Evolutionary conservation across 2,329 filamentous ascomycete genomes (phyloP).

Genomic region (Alternaria conjuncta): DNA sequence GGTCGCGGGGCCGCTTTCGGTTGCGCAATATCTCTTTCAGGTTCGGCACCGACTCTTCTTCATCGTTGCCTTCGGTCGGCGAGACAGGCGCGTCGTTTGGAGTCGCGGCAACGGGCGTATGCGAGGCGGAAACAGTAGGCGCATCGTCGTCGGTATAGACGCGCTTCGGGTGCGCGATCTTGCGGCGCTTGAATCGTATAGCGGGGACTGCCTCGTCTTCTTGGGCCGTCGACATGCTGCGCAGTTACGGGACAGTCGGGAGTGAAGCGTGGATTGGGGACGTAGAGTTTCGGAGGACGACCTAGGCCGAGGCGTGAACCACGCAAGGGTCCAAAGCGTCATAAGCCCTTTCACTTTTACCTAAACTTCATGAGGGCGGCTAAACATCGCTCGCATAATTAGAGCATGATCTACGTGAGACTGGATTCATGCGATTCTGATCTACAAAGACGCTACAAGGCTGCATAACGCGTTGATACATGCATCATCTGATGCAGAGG

Average conservation of each 20-base stretch:
- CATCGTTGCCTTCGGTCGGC: constrained; percentile 11
- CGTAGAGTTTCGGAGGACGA: neutral
- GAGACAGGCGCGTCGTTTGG: constrained; percentile 13
- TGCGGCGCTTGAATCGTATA: constrained; percentile 44
- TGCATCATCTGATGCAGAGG: constrained; percentile 3
- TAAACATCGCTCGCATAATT: neutral
- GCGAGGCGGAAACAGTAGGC: neutral
- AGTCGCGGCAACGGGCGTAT: constrained; percentile 14
- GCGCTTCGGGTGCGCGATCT: constrained; percentile 34
- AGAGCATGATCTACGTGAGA: neutral
- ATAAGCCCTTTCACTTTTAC: neutral
- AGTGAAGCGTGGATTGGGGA: neutral
- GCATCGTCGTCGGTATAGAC: constrained; percentile 21
- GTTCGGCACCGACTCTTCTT: constrained; percentile 30
- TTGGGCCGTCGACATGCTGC: constrained; percentile 22
- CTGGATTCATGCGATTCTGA: neutral
- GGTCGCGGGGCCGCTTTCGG: constrained; percentile 38
- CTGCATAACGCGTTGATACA: neutral
- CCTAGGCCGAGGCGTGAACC: constrained; percentile 2
- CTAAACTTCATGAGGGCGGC: neutral
- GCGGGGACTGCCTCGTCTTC: constrained; percentile 18
- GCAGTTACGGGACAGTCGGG: constrained; percentile 3
- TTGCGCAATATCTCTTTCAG: constrained; percentile 42
- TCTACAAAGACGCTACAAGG: neutral
- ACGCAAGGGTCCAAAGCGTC: constrained; percentile 2